Conservation (phyloP, 176 grass and related monocot genomes). For the Chloris gayana region DNA sequence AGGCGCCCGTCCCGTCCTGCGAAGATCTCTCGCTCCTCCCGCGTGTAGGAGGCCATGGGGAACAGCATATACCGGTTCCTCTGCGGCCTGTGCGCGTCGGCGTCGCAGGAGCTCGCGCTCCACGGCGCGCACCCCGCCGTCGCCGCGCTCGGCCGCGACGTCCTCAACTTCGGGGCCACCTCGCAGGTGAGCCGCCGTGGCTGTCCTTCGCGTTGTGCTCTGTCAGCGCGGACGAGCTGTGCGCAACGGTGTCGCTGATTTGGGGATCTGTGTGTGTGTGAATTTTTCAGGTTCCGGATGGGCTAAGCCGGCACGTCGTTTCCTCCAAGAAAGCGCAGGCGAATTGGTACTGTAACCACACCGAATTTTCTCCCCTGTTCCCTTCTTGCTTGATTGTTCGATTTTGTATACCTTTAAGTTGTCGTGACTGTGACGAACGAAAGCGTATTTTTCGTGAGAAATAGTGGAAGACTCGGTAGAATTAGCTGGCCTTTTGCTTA, state of each 20-base stretch:
- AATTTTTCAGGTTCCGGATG: conserved; percentile 64
- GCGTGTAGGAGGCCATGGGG: conserved; percentile 54
- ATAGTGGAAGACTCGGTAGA: neutral
- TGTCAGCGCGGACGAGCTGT: neutral
- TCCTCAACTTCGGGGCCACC: conserved; percentile 60
- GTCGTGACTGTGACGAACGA: neutral
- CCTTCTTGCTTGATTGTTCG: neutral
- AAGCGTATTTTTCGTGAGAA: too few relatives aligned
- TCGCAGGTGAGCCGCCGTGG: conserved; percentile 54
- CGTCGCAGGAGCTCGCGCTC: conserved; percentile 35
- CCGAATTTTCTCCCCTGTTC: neutral
- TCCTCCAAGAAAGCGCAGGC: conserved; percentile 89
- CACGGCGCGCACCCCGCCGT: conserved; percentile 51
- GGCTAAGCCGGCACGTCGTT: conserved; percentile 66
- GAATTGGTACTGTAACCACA: conserved; percentile 59
- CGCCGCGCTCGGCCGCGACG: conserved; percentile 67
- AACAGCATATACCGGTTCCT: conserved; percentile 76
- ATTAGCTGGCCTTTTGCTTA: neutral
- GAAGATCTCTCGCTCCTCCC: neutral
- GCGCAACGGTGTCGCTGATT: conserved; percentile 4
- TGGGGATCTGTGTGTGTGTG: neutral
- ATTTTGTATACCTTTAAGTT: neutral
- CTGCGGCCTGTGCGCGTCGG: conserved; percentile 45
- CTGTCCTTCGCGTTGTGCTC: neutral
- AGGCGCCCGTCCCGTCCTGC: neutral